A percentile compares a stretch with the other conserved stretches of the same genome.
Conservation (phyloP, 331 rosid genomes). For the Malus hybrid region DNA sequence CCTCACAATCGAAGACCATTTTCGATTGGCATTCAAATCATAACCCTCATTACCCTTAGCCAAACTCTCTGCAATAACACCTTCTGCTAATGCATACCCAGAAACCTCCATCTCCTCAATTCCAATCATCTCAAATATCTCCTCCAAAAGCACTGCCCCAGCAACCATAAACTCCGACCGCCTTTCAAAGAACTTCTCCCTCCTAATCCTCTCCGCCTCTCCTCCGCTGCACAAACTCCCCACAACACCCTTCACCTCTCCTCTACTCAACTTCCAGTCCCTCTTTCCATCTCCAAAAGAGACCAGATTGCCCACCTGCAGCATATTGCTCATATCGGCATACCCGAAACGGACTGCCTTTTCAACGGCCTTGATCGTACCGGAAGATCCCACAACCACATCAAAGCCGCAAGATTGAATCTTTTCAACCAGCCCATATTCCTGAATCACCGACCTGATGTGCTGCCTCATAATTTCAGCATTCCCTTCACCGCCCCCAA, state of each 20-base stretch:
- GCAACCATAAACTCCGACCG: slow-evolving; percentile 29
- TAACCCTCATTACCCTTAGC: background rate
- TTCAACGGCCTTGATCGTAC: slow-evolving; percentile 32
- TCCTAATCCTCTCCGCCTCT: slow-evolving; percentile 16
- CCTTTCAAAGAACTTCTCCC: slow-evolving; percentile 18
- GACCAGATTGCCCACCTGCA: background rate
- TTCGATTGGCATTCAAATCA: slow-evolving; percentile 11
- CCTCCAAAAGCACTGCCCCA: slow-evolving; percentile 31
- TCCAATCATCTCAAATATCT: slow-evolving; percentile 27
- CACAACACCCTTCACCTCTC: slow-evolving; percentile 24
- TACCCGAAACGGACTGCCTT: slow-evolving; percentile 16
- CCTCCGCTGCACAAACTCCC: slow-evolving; percentile 22
- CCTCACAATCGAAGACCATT: slow-evolving; percentile 25
- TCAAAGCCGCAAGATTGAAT: slow-evolving; percentile 26
- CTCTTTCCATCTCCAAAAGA: slow-evolving; percentile 10
- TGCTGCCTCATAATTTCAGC: slow-evolving; percentile 19
- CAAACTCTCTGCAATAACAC: slow-evolving; percentile 23
- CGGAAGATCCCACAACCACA: slow-evolving; percentile 32
- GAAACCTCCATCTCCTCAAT: slow-evolving; percentile 32
- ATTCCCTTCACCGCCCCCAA: slow-evolving; percentile 1
- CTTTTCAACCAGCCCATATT: slow-evolving; percentile 19
- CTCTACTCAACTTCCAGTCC: slow-evolving; percentile 30
- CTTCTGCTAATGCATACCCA: slow-evolving; percentile 30
- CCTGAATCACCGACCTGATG: slow-evolving; percentile 13
- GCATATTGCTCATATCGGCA: background rate